Evolutionary conservation across 2,329 filamentous ascomycete genomes (phyloP).

Genomic region (Phialophora macrospora): DNA sequence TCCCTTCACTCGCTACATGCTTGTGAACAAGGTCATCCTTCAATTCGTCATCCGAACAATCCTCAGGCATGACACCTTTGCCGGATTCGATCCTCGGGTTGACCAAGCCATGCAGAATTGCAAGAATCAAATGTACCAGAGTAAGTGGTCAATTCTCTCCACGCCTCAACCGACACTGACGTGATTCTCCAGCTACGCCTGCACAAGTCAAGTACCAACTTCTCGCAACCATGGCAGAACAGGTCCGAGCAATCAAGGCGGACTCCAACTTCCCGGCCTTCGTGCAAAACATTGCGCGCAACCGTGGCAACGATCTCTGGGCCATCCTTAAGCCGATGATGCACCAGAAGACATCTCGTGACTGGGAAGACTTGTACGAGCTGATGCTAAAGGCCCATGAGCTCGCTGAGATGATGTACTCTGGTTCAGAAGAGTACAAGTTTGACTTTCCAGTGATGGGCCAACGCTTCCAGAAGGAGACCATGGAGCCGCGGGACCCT

Average conservation of each 20-base stretch:
- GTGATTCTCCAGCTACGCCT: slow-evolving; percentile 24
- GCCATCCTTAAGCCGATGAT: slow-evolving; percentile 30
- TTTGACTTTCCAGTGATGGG: slow-evolving; percentile 24
- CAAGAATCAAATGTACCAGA: slow-evolving; percentile 30
- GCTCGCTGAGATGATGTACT: slow-evolving; percentile 29
- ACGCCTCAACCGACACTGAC: slow-evolving; percentile 8
- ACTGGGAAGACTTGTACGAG: slow-evolving; percentile 33
- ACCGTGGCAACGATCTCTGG: slow-evolving; percentile 34
- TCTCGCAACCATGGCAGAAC: slow-evolving; percentile 29
- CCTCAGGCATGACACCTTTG: slow-evolving; percentile 30
- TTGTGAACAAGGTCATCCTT: slow-evolving; percentile 36
- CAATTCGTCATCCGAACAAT: slow-evolving; percentile 31
- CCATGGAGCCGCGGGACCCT: slow-evolving; percentile 22
- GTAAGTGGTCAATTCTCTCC: slow-evolving; percentile 7
- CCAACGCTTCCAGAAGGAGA: slow-evolving; percentile 16
- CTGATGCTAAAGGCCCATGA: slow-evolving; percentile 34
- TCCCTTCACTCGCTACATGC: slow-evolving; percentile 31
- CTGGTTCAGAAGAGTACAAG: slow-evolving; percentile 32
- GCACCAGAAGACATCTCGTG: slow-evolving; percentile 27
- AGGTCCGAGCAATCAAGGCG: slow-evolving; percentile 23
- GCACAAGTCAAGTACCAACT: slow-evolving; percentile 32
- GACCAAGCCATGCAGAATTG: slow-evolving; percentile 26
- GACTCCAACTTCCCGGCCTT: slow-evolving; percentile 25
- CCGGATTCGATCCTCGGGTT: slow-evolving; percentile 28
- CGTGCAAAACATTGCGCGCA: slow-evolving; percentile 18